These are phyloP conservation scores for Botryotinia globosa DNA, from an alignment of 2,329 filamentous ascomycete species.

Conservation along the genomic window DNA sequence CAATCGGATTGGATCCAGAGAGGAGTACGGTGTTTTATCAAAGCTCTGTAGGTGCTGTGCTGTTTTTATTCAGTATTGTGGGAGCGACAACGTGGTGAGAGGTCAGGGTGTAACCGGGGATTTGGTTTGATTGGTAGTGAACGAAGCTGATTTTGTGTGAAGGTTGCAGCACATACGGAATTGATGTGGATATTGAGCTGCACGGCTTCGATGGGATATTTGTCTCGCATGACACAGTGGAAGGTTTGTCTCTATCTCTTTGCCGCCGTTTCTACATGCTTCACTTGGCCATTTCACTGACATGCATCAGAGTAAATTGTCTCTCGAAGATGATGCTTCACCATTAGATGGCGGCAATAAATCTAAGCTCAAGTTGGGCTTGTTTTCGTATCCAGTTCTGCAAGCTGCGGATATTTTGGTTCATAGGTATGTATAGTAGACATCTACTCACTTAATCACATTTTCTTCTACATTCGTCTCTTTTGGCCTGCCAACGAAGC, in stretches of 20 bases:
- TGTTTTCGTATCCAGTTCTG: slow-evolving; percentile 94
- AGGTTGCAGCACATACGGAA: slow-evolving; percentile 78
- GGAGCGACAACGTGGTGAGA: background rate
- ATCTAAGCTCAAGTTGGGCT: slow-evolving; percentile 72
- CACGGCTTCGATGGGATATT: slow-evolving; percentile 84
- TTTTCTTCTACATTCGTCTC: slow-evolving; percentile 7
- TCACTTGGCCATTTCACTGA: slow-evolving; percentile 3
- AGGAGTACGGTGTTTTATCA: slow-evolving; percentile 80
- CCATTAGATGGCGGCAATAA: slow-evolving; percentile 58
- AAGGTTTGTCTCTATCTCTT: slow-evolving; percentile 58
- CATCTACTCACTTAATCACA: background rate
- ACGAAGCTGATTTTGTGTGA: slow-evolving; percentile 13
- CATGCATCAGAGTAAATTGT: slow-evolving; percentile 64
- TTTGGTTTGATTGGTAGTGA: background rate
- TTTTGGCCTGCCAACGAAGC: background rate
- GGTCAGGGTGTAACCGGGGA: background rate
- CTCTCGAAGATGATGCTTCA: slow-evolving; percentile 56
- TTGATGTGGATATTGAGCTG: slow-evolving; percentile 98
- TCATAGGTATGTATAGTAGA: slow-evolving; percentile 55
- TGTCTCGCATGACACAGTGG: slow-evolving; percentile 99
- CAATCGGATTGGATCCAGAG: slow-evolving; percentile 78
- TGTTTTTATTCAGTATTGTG: slow-evolving; percentile 2
- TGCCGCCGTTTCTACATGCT: background rate
- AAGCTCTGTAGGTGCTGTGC: slow-evolving; percentile 56
- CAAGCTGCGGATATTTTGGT: slow-evolving; percentile 93